These are phyloP conservation scores for Sugiyamaella mastotermitis DNA, from an alignment of 805 yeast genomes.

Conservation along the genomic window DNA sequence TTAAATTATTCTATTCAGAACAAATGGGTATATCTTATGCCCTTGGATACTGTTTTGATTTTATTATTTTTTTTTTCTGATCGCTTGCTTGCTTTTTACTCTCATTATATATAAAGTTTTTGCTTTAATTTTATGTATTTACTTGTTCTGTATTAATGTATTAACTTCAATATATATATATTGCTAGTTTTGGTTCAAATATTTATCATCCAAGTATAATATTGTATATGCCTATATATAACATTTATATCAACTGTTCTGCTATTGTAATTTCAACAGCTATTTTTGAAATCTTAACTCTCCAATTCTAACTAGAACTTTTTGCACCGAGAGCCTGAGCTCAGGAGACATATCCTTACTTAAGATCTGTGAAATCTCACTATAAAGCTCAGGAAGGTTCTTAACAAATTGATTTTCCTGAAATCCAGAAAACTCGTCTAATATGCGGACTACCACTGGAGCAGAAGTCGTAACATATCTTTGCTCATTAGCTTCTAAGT, in stretches of 20 bases:
- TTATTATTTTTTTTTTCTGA: no score
- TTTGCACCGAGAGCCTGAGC: constrained; percentile 31
- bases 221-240: no score
- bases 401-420: constrained; percentile 40
- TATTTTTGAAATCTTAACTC: constrained; percentile 34
- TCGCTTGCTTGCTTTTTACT: no score
- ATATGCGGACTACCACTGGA: constrained; percentile 85
- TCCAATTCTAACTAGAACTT: constrained; percentile 41
- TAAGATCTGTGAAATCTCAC: constrained; percentile 28
- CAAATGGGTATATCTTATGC: not conserved
- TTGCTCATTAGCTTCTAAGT: constrained; percentile 61
- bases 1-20: constrained; percentile 3
- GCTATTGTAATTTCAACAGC: no score
- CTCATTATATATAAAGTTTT: no score
- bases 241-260: no score
- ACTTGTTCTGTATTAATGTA: not conserved
- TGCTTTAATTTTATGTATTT: not conserved
- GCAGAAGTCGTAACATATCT: constrained; percentile 81
- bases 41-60: no score
- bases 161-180: not conserved
- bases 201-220: no score
- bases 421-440: constrained; percentile 74
- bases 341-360: constrained; percentile 32
- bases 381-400: constrained; percentile 26
- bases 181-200: not conserved